phyloP scores from a whole-genome alignment of 164 flowering plant species.

The Magnolia officinalis region DNA sequence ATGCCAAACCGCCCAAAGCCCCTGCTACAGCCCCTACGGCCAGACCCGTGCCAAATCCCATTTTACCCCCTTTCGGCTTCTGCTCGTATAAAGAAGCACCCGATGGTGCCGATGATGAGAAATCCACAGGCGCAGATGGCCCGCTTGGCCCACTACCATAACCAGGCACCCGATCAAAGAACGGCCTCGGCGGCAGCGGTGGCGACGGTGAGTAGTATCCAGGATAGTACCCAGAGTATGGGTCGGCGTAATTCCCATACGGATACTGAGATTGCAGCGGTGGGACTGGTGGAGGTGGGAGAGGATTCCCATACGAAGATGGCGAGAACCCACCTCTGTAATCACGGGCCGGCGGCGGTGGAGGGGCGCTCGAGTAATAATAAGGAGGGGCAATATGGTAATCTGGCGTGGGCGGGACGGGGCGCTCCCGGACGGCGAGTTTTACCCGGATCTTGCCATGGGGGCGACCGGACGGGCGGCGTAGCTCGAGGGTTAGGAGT shows the following conservation, averaged over 20 bases:
- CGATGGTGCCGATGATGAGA: slow-evolving; percentile 17
- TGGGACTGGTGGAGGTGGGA: slow-evolving; percentile 28
- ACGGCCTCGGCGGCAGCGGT: slow-evolving; percentile 35
- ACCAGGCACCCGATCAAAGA: slow-evolving; percentile 33
- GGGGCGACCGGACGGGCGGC: slow-evolving; percentile 84
- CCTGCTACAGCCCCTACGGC: slow-evolving; percentile 71
- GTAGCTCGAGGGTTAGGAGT: slow-evolving; percentile 45
- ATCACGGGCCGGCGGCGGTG: slow-evolving; percentile 18
- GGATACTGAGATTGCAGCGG: slow-evolving; percentile 21
- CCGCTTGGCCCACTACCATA: slow-evolving; percentile 35
- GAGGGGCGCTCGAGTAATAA: slow-evolving; percentile 45
- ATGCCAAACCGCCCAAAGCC: slow-evolving; percentile 50
- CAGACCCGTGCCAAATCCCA: slow-evolving; percentile 58
- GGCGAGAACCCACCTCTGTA: slow-evolving; percentile 23
- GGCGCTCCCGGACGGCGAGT: slow-evolving; percentile 50
- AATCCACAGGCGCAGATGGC: slow-evolving; percentile 79
- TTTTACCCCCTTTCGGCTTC: slow-evolving; percentile 35
- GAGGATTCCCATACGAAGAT: slow-evolving; percentile 12
- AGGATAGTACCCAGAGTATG: slow-evolving; percentile 37
- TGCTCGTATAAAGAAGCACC: slow-evolving; percentile 24
- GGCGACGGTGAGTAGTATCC: slow-evolving; percentile 36
- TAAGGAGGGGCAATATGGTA: slow-evolving; percentile 44
- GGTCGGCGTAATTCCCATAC: slow-evolving; percentile 29
- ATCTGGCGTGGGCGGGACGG: slow-evolving; percentile 25
- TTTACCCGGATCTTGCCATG: slow-evolving; percentile 78